A percentile compares a stretch with the other conserved stretches of the same genome.
Conservation (phyloP, 176 grass and related monocot genomes). For the Oryza punctata region DNA sequence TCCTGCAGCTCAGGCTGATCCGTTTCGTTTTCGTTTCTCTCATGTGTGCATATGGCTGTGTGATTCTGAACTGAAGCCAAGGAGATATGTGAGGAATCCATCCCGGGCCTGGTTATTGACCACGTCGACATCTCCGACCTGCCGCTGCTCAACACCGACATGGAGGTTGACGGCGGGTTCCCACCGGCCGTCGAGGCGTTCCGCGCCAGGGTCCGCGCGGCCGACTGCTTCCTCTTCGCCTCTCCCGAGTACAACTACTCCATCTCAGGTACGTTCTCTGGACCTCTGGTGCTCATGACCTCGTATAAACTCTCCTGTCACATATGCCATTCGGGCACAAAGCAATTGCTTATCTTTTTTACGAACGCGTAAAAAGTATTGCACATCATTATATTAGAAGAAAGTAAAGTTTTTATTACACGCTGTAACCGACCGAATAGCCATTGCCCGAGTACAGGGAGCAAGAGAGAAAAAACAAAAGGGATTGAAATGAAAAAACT, state of each 20-base stretch:
- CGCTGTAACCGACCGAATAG: no score
- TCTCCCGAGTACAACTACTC: constrained; percentile 98
- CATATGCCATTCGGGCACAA: no score
- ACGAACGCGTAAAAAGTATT: no score
- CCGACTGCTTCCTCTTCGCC: constrained; percentile 81
- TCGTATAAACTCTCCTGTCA: background rate
- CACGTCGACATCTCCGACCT: constrained; percentile 69
- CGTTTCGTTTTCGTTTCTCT: background rate
- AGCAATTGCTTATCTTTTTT: no score
- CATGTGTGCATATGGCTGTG: background rate
- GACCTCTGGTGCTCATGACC: background rate
- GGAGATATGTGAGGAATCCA: constrained; percentile 63
- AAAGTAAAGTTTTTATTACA: no score
- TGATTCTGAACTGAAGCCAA: constrained; percentile 50
- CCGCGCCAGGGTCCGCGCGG: constrained; percentile 50
- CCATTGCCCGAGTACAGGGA: no score
- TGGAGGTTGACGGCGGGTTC: constrained; percentile 60
- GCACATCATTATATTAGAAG: no score
- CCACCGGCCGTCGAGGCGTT: constrained; percentile 71
- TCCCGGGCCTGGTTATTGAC: constrained; percentile 59
- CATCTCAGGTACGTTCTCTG: constrained; percentile 44
- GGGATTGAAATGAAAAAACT: no score
- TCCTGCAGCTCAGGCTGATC: background rate
- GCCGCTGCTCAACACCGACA: constrained; percentile 87
- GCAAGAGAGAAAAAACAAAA: no score